A percentile compares a stretch with the other conserved stretches of the same genome.
Conservation (phyloP, 306 rosid species). For the Benincasa hispida region DNA sequence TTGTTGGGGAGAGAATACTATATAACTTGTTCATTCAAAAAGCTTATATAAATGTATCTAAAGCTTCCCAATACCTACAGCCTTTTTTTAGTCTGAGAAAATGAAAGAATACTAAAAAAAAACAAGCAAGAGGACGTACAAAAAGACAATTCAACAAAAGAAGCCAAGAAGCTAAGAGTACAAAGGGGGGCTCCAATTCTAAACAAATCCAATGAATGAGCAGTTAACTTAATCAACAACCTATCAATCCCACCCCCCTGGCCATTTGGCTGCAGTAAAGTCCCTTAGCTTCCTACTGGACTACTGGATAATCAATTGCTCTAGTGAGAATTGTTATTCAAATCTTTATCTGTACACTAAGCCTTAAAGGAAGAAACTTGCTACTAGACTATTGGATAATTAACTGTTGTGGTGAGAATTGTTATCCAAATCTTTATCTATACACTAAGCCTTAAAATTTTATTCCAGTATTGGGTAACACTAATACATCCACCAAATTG, state of each 20-base stretch:
- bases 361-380: not conserved
- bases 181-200: not conserved
- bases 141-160: not conserved
- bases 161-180: not conserved
- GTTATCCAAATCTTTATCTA: not conserved
- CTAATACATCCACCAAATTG: not conserved
- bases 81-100: not conserved
- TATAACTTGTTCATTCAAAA: not conserved
- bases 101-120: not conserved
- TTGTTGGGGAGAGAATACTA: not conserved
- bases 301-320: not conserved
- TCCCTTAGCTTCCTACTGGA: not conserved
- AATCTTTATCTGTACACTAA: not conserved
- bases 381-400: not conserved
- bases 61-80: not conserved
- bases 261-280: not conserved
- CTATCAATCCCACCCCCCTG: not conserved
- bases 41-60: not conserved
- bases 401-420: not conserved
- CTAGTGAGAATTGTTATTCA: slow-evolving; percentile 1
- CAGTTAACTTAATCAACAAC: not conserved
- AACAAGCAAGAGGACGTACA: not conserved
- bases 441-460: not conserved
- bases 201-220: not conserved
- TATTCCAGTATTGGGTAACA: not conserved